These are phyloP conservation scores for Citrus reticulata DNA, from an alignment of 345 rosid genomes.

Conservation along the genomic window DNA sequence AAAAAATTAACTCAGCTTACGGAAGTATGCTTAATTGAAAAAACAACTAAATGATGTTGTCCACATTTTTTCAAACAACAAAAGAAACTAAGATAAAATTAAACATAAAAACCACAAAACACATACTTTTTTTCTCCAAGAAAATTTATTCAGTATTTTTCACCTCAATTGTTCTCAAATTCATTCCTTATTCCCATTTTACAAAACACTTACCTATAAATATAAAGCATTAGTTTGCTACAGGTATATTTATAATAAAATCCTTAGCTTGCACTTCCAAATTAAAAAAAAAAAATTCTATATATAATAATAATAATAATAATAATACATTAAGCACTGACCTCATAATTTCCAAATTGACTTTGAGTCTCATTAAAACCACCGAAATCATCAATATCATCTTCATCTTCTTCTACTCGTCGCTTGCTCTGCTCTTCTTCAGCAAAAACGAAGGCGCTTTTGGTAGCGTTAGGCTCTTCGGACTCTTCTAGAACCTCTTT, in stretches of 20 bases:
- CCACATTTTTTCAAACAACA: background rate
- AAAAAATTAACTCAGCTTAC: background rate
- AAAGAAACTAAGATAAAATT: background rate
- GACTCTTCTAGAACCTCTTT: slow-evolving; percentile 72
- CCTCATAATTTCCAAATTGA: slow-evolving; percentile 51
- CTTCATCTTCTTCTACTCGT: slow-evolving; percentile 33
- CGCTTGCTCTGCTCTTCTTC: slow-evolving; percentile 33
- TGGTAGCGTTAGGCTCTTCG: slow-evolving; percentile 28
- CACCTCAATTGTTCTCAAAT: background rate
- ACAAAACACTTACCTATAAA: background rate
- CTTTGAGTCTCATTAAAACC: slow-evolving; percentile 65
- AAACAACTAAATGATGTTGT: background rate
- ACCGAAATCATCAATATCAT: slow-evolving; percentile 54
- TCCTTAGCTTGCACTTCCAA: too few relatives aligned
- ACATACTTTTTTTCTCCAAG: too few relatives aligned
- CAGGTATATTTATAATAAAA: background rate
- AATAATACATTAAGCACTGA: slow-evolving; percentile 20
- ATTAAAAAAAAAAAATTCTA: too few relatives aligned
- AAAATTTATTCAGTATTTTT: too few relatives aligned
- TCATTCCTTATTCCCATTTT: background rate
- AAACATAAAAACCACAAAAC: background rate
- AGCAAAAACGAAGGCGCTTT: slow-evolving; percentile 26
- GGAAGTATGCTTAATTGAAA: too few relatives aligned
- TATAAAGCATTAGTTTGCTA: background rate
- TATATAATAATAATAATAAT: too few relatives aligned